These are phyloP conservation scores for Trichocomaceae sp. DNA, from an alignment of 2,329 filamentous ascomycete species.

Conservation along the genomic window DNA sequence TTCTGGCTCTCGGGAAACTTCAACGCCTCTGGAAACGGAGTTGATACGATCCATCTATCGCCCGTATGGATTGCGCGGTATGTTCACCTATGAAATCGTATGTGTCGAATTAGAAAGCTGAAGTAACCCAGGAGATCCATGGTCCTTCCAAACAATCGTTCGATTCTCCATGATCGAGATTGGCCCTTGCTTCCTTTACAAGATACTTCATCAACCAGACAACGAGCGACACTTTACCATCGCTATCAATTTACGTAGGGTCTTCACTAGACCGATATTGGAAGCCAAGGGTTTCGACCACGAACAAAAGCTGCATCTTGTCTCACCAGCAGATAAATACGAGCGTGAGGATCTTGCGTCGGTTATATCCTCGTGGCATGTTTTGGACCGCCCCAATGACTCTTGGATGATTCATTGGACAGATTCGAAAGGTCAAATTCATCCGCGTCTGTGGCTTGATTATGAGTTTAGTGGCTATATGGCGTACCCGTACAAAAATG, in stretches of 20 bases:
- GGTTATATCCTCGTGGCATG: background rate
- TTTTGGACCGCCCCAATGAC: background rate
- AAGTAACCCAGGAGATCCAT: slow-evolving; percentile 6
- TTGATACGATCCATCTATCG: too few relatives aligned
- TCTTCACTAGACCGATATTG: background rate
- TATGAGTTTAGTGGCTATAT: slow-evolving; percentile 12
- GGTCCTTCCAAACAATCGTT: background rate
- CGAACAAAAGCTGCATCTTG: background rate
- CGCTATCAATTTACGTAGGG: background rate
- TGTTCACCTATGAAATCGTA: background rate
- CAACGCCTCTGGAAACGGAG: too few relatives aligned
- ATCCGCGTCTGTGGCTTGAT: slow-evolving; percentile 1
- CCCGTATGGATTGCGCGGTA: too few relatives aligned
- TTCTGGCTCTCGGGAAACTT: too few relatives aligned
- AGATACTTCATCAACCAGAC: slow-evolving; percentile 10
- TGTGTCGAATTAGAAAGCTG: background rate
- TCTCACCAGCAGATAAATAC: slow-evolving; percentile 1
- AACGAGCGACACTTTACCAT: slow-evolving; percentile 15
- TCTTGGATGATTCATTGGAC: background rate
- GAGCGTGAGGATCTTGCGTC: slow-evolving; percentile 13
- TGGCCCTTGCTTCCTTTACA: slow-evolving; percentile 16
- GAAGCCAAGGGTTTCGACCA: slow-evolving; percentile 14
- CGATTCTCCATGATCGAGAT: slow-evolving; percentile 7
- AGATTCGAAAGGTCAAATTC: background rate
- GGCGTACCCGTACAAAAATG: slow-evolving; percentile 5